Conservation (phyloP, 257 asterid genomes). For the Penstemon davidsonii region DNA sequence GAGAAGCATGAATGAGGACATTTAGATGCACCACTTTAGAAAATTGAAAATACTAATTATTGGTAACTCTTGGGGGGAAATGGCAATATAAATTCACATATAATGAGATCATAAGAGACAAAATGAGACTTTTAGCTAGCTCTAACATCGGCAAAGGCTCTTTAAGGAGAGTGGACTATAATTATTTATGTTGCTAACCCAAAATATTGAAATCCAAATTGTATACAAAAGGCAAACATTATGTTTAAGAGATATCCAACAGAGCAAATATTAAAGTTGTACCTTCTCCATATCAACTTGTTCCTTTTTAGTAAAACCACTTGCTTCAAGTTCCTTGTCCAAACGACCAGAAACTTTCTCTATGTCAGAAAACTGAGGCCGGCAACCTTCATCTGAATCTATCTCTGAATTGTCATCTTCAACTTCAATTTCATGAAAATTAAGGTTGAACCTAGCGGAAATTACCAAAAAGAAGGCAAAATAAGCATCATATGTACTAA, state of each 20-base stretch:
- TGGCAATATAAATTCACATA: background rate
- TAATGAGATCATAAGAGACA: background rate
- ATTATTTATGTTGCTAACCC: background rate
- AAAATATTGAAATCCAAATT: background rate
- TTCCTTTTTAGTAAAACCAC: constrained; percentile 91
- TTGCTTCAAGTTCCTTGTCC: constrained; percentile 95
- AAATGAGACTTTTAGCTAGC: background rate
- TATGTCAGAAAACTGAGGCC: constrained; percentile 74
- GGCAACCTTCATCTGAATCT: constrained; percentile 48
- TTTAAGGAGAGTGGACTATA: background rate
- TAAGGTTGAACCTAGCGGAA: constrained; percentile 61
- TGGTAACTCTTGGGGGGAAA: background rate
- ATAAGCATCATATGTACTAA: constrained; percentile 6
- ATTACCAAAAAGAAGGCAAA: constrained; percentile 9
- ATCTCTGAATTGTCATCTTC: constrained; percentile 51
- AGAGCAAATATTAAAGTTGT: constrained; percentile 19
- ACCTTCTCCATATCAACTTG: constrained; percentile 84
- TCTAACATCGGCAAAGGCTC: constrained; percentile 2
- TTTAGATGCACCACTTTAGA: constrained; percentile 5
- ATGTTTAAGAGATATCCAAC: constrained; percentile 1
- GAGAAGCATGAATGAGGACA: background rate
- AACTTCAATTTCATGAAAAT: constrained; percentile 54
- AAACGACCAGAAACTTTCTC: constrained; percentile 65
- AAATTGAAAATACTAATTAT: constrained; percentile 1
- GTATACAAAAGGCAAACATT: constrained; percentile 7